phyloP scores from a whole-genome alignment of 1,284 basidiomycete species.

The Ustilago bromivora region DNA sequence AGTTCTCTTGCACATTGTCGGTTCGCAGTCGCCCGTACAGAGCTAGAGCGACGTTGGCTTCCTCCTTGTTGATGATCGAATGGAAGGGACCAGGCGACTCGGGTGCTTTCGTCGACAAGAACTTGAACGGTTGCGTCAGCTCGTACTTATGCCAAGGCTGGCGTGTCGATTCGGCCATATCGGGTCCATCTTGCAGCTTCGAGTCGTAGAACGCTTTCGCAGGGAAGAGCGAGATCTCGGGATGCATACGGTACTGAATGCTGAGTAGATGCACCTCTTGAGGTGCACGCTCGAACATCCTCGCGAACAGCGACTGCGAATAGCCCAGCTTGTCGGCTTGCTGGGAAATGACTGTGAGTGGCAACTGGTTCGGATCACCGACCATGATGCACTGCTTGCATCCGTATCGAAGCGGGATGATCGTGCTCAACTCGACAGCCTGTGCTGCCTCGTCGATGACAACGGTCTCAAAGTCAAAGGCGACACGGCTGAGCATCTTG shows the following conservation, averaged over 20 bases:
- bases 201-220: constrained; percentile 89
- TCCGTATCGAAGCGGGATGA: constrained; percentile 93
- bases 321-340: constrained; percentile 85
- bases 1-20: constrained; percentile 74
- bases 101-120: constrained; percentile 76
- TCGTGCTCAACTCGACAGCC: constrained; percentile 92
- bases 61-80: constrained; percentile 83
- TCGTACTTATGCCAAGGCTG: constrained; percentile 86
- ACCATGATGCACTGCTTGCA: constrained; percentile 91
- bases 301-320: constrained; percentile 91
- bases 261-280: constrained; percentile 89
- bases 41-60: constrained; percentile 82
- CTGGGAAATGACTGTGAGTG: constrained; percentile 93
- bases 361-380: constrained; percentile 96
- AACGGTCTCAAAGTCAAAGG: constrained; percentile 91
- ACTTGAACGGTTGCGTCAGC: constrained; percentile 88
- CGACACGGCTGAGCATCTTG: constrained; percentile 79
- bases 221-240: constrained; percentile 90
- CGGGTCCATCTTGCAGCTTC: constrained; percentile 85
- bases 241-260: constrained; percentile 99
- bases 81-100: constrained; percentile 75
- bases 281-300: constrained; percentile 83
- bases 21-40: constrained; percentile 81
- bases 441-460: constrained; percentile 99
- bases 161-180: constrained; percentile 84